phyloP scores from a whole-genome alignment of 495 filamentous ascomycete genomes.

The Neurospora cerealis region DNA sequence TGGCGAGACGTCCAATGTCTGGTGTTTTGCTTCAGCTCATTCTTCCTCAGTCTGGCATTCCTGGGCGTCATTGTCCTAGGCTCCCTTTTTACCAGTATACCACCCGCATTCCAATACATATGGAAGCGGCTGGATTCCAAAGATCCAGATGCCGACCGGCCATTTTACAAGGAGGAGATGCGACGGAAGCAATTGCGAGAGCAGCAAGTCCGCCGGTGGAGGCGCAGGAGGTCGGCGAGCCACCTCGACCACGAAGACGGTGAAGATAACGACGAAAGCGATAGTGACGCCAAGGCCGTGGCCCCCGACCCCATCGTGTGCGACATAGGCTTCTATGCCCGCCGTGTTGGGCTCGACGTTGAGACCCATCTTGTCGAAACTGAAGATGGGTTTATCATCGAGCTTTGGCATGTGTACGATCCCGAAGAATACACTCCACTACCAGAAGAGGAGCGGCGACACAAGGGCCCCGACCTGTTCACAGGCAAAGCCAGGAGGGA shows the following conservation, averaged over 20 bases:
- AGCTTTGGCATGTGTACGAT: conserved; percentile 83
- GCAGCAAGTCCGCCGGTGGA: conserved; percentile 52
- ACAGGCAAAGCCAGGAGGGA: conserved; percentile 7
- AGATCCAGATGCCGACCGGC: conserved; percentile 48
- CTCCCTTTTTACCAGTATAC: conserved; percentile 52
- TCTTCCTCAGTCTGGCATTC: conserved; percentile 67
- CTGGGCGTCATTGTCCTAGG: conserved; percentile 66
- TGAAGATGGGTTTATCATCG: conserved; percentile 88
- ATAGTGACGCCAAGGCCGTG: conserved; percentile 57
- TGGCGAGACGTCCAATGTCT: conserved; percentile 54
- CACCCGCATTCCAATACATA: conserved; percentile 33
- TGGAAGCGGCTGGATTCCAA: conserved; percentile 41
- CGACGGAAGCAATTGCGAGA: conserved; percentile 41
- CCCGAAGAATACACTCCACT: conserved; percentile 56
- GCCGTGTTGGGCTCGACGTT: conserved; percentile 77
- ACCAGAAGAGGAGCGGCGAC: conserved; percentile 25
- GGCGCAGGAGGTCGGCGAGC: conserved; percentile 26
- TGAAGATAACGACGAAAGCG: conserved; percentile 26
- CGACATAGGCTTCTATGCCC: conserved; percentile 80
- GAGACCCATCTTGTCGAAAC: conserved; percentile 82
- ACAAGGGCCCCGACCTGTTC: conserved; percentile 35
- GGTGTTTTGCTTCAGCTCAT: conserved; percentile 52
- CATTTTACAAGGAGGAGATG: conserved; percentile 60
- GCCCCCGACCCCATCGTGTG: conserved; percentile 68
- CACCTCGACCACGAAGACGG: conserved; percentile 18